phyloP scores from a whole-genome alignment of 768 basidiomycete species.

The Boletus edulis region DNA sequence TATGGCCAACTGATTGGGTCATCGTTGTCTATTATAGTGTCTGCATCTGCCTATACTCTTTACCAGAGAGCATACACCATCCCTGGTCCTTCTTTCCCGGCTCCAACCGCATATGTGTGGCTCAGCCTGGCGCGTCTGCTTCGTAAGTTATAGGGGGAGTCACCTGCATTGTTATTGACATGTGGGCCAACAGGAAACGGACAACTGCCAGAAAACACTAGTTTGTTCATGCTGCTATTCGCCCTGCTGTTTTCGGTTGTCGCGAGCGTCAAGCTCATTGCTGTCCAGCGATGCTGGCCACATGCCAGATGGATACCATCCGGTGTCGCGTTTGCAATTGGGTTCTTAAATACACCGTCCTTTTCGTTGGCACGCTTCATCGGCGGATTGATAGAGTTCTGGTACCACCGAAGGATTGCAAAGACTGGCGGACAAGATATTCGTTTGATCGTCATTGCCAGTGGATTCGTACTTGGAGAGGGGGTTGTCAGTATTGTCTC shows the following conservation, averaged over 20 bases:
- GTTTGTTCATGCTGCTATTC: conserved; percentile 76
- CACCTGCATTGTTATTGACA: background rate
- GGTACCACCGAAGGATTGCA: conserved; percentile 54
- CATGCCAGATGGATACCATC: conserved; percentile 84
- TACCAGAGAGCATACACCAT: conserved; percentile 88
- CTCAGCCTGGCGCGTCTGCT: conserved; percentile 70
- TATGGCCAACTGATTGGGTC: conserved; percentile 93
- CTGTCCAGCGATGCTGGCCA: conserved; percentile 44
- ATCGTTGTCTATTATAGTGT: conserved; percentile 82
- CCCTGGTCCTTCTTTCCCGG: conserved; percentile 93
- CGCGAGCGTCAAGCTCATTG: conserved; percentile 64
- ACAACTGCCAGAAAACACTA: conserved; percentile 72
- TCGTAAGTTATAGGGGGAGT: conserved; percentile 44
- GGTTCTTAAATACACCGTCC: conserved; percentile 93
- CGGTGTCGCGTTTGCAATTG: conserved; percentile 92
- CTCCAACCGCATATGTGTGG: conserved; percentile 96
- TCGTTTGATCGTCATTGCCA: conserved; percentile 81
- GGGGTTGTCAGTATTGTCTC: conserved; percentile 85
- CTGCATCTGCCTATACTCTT: conserved; percentile 81
- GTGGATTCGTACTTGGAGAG: conserved; percentile 95
- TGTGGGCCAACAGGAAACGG: conserved; percentile 60
- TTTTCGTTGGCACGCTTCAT: conserved; percentile 91
- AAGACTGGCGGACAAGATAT: conserved; percentile 58
- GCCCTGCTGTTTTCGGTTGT: conserved; percentile 67
- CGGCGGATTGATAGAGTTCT: conserved; percentile 79